These are phyloP conservation scores for Abrus pulchellus DNA, from an alignment of 306 rosid genomes.

Conservation along the genomic window DNA sequence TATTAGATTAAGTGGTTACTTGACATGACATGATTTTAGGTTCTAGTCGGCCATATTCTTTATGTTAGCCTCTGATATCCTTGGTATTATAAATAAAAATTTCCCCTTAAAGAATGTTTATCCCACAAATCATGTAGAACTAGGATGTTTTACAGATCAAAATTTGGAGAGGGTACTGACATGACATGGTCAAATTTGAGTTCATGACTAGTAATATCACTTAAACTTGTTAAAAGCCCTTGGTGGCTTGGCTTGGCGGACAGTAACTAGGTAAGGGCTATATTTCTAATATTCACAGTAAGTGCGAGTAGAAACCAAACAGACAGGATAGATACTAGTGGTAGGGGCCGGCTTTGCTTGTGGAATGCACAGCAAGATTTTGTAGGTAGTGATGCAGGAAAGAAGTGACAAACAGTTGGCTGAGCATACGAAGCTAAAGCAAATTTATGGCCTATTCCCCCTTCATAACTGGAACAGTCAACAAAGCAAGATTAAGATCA, in stretches of 20 bases:
- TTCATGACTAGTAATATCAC: not conserved
- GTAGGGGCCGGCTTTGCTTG: not conserved
- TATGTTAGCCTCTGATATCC: not conserved
- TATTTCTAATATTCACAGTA: not conserved
- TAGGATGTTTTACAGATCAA: not conserved
- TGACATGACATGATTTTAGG: not conserved
- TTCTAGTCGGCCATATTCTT: not conserved
- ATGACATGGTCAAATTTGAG: not conserved
- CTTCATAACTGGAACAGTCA: not conserved
- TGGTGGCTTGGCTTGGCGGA: not conserved
- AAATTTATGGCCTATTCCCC: not conserved
- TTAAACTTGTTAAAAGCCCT: conserved; percentile 1
- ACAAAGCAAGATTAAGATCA: not conserved
- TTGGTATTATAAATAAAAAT: not conserved
- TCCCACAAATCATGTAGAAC: not conserved
- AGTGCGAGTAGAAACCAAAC: not conserved
- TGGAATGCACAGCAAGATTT: not conserved
- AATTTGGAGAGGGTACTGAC: conserved; percentile 11
- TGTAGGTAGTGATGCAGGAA: not conserved
- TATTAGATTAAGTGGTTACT: not conserved
- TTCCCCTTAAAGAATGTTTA: not conserved
- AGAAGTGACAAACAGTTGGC: not conserved
- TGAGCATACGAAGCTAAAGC: not conserved
- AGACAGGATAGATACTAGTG: not conserved
- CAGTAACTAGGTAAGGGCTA: not conserved